A percentile compares a stretch with the other conserved stretches of the same genome.
These are phyloP conservation scores for Penicillium hesseltinei DNA, from an alignment of 2,329 filamentous ascomycete species.

Conservation along the genomic window DNA sequence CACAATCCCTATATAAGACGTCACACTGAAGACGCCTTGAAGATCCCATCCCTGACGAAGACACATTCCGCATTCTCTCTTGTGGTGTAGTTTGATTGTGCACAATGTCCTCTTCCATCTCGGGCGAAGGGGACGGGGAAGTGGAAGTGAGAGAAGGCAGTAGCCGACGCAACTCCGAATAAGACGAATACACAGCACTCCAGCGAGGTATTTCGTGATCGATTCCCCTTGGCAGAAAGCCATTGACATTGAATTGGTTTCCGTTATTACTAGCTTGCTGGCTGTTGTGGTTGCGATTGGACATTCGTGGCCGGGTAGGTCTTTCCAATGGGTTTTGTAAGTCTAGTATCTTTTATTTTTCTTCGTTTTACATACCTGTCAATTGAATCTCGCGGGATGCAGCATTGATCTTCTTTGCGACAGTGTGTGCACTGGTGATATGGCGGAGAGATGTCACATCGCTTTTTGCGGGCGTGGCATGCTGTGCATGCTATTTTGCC, in stretches of 20 bases:
- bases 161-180: constrained; percentile 2
- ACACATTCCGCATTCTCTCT: neutral
- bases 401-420: neutral
- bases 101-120: neutral
- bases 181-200: constrained; percentile 3
- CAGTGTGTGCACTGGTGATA: constrained; percentile 7
- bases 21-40: neutral
- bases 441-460: constrained; percentile 3
- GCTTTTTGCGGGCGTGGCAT: constrained; percentile 8
- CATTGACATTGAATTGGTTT: neutral
- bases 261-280: neutral
- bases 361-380: neutral
- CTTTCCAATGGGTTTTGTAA: neutral
- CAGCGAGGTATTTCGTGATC: constrained; percentile 7
- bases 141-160: neutral
- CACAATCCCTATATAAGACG: neutral
- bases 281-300: neutral
- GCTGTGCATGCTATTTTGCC: constrained; percentile 7
- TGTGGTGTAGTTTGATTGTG: neutral
- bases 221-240: neutral
- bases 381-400: constrained; percentile 3
- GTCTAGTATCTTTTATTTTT: neutral
- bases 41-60: neutral
- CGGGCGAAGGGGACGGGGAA: neutral
- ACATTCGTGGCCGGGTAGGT: neutral